These are phyloP conservation scores for Aegilops speltoides DNA, from an alignment of 176 grass and related monocot species.

Conservation along the genomic window DNA sequence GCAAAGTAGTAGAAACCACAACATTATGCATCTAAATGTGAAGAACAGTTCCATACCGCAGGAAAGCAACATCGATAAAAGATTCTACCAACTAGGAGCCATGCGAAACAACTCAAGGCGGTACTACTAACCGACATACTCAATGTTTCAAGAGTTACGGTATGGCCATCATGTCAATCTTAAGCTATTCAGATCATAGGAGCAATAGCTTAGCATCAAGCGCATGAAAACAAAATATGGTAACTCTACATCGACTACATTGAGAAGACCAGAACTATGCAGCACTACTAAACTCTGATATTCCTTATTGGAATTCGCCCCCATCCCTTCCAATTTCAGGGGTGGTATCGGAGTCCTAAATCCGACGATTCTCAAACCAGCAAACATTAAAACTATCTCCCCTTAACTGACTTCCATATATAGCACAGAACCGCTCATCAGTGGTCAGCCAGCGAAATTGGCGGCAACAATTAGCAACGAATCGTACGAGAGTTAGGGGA, in stretches of 20 bases:
- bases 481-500: not conserved
- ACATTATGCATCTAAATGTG: not conserved
- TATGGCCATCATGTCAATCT: not conserved
- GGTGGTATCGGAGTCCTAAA: not conserved
- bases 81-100: not conserved
- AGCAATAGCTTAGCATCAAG: not conserved
- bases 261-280: not conserved
- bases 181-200: not conserved
- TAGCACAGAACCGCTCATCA: not conserved
- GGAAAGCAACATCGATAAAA: conserved; percentile 1
- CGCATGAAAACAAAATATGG: not conserved
- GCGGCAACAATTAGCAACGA: not conserved
- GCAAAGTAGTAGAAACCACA: conserved; percentile 36
- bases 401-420: not conserved
- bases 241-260: not conserved
- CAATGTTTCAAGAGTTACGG: not conserved
- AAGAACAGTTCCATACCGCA: not conserved
- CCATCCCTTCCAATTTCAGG: not conserved
- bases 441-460: not conserved
- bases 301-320: not conserved
- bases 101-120: not conserved
- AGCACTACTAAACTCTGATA: not conserved
- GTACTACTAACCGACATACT: not conserved
- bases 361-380: not conserved
- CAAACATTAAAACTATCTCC: not conserved